Conservation (phyloP, 2,329 filamentous ascomycete species). For the Xylaria polymorpha region DNA sequence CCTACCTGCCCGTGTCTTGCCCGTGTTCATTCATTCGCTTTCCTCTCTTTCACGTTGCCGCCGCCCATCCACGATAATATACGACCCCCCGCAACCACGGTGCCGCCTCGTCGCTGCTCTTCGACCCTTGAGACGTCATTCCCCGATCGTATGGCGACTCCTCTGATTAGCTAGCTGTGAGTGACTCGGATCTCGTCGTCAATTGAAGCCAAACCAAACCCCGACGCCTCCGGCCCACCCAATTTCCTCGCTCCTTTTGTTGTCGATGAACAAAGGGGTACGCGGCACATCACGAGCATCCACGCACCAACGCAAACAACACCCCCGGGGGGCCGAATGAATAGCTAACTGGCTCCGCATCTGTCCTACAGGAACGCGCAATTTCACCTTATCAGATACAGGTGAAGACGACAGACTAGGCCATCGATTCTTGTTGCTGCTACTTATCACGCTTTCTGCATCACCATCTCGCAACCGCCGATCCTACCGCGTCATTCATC, state of each 20-base stretch:
- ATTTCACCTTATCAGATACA: slow-evolving; percentile 25
- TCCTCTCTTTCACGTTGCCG: slow-evolving; percentile 34
- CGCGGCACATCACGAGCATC: slow-evolving; percentile 10
- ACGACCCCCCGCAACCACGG: slow-evolving; percentile 15
- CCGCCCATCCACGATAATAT: slow-evolving; percentile 27
- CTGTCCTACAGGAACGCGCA: slow-evolving; percentile 32
- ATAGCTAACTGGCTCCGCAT: slow-evolving; percentile 29
- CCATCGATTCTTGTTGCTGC: slow-evolving; percentile 35
- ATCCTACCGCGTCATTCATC: slow-evolving; percentile 41
- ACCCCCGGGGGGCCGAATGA: slow-evolving; percentile 9
- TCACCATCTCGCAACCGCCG: slow-evolving; percentile 35
- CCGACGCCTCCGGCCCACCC: slow-evolving; percentile 25
- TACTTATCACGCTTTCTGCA: slow-evolving; percentile 37
- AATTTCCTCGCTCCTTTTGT: slow-evolving; percentile 25
- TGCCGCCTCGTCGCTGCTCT: slow-evolving; percentile 25
- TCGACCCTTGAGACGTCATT: slow-evolving; percentile 40
- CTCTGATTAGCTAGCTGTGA: slow-evolving; percentile 34
- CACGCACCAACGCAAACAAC: slow-evolving; percentile 26
- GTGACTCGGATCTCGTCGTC: slow-evolving; percentile 28
- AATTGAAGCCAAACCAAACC: slow-evolving; percentile 29
- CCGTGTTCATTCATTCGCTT: slow-evolving; percentile 33
- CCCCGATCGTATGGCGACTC: slow-evolving; percentile 37
- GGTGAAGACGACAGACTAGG: slow-evolving; percentile 36
- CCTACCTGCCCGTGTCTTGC: slow-evolving; percentile 28
- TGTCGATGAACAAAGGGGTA: slow-evolving; percentile 30